These are phyloP conservation scores for Botrytis fragariae DNA, from an alignment of 2,329 filamentous ascomycete species.

Conservation along the genomic window DNA sequence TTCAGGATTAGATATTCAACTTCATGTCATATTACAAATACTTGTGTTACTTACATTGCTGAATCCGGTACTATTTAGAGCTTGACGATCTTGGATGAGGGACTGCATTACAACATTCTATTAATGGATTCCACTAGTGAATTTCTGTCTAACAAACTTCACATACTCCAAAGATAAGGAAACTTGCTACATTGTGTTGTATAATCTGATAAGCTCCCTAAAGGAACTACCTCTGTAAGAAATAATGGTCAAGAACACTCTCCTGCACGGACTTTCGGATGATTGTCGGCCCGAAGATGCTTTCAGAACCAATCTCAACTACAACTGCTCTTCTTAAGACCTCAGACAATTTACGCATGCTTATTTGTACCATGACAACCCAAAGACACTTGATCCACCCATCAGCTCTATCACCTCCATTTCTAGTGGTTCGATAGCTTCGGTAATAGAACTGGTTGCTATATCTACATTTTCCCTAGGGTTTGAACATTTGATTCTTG, in stretches of 20 bases:
- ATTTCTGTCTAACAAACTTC: neutral
- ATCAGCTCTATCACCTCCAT: neutral
- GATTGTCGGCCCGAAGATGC: slow-evolving; percentile 1
- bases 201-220: neutral
- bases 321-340: neutral
- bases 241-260: neutral
- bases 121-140: neutral
- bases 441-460: neutral
- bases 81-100: neutral
- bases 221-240: neutral
- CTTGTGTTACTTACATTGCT: neutral
- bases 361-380: neutral
- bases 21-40: neutral
- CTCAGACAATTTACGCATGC: neutral
- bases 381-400: neutral
- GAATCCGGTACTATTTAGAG: neutral
- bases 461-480: too few species aligned
- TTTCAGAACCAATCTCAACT: neutral
- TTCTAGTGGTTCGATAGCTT: neutral
- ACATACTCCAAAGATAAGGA: neutral
- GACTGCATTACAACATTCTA: neutral
- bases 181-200: neutral
- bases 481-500: neutral
- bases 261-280: neutral
- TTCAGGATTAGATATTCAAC: neutral